Percentiles rank a stretch among this genome's conserved stretches.
These are phyloP conservation scores for Fomitopsis pulvina DNA, from an alignment of 768 basidiomycete species.

Conservation along the genomic window DNA sequence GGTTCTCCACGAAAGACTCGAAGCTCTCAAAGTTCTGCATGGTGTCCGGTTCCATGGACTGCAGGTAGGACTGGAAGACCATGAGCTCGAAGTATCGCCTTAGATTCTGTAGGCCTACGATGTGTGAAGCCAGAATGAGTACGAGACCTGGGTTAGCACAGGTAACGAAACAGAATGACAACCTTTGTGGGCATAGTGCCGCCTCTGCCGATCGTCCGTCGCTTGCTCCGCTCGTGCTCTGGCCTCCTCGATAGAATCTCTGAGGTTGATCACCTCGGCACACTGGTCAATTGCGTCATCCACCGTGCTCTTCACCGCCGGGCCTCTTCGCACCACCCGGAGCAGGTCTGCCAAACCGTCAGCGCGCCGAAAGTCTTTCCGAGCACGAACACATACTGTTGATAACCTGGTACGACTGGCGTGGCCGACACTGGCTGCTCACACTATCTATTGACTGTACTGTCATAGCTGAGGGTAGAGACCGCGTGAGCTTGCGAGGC, in stretches of 20 bases:
- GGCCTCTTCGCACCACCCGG: conserved; percentile 81
- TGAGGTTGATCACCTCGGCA: conserved; percentile 73
- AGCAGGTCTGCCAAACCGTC: conserved; percentile 52
- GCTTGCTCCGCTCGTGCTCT: conserved; percentile 74
- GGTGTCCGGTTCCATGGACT: conserved; percentile 76
- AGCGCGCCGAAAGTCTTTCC: not conserved
- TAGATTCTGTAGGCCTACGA: conserved; percentile 68
- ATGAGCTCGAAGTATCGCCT: conserved; percentile 82
- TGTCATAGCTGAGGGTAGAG: conserved; percentile 35
- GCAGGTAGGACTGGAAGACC: conserved; percentile 86
- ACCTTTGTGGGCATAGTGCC: conserved; percentile 68
- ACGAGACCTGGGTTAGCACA: not conserved
- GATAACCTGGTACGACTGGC: conserved; percentile 80
- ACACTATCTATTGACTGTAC: conserved; percentile 28
- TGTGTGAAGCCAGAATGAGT: not conserved
- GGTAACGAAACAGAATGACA: too few relatives aligned
- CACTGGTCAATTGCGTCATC: conserved; percentile 89
- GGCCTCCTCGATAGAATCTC: conserved; percentile 83
- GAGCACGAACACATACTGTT: conserved; percentile 54
- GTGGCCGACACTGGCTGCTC: conserved; percentile 25
- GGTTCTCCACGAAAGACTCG: conserved; percentile 73
- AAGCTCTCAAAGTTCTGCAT: conserved; percentile 68
- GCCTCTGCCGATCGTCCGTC: conserved; percentile 63
- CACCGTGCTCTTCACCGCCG: conserved; percentile 77
- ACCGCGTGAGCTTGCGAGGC: conserved; percentile 29